Evolutionary conservation across 164 flowering plant genomes (phyloP).

Genomic region (Vitis rupestris): DNA sequence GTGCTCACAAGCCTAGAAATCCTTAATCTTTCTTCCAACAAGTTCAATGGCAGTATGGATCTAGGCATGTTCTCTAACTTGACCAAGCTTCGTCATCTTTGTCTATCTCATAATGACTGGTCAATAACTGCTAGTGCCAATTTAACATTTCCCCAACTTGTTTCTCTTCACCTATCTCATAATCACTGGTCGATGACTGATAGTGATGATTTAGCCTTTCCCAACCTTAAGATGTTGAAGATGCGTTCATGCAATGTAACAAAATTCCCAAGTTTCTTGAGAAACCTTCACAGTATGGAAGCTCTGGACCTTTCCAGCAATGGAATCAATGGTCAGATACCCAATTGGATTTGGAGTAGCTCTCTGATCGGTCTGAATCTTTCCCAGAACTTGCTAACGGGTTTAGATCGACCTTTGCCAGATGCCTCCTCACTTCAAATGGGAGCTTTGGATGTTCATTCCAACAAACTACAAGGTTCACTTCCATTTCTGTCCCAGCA

Average conservation of each 20-base stretch:
- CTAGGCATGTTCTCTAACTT: background rate
- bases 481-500: background rate
- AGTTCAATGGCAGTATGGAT: conserved; percentile 4
- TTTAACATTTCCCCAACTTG: too few species aligned
- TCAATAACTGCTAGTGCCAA: too few species aligned
- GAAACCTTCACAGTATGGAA: background rate
- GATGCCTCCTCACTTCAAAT: background rate
- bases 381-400: background rate
- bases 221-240: background rate
- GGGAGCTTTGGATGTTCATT: background rate
- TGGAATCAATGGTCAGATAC: background rate
- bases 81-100: background rate
- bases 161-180: too few species aligned
- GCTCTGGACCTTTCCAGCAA: conserved; percentile 10
- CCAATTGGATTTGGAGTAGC: background rate
- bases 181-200: background rate
- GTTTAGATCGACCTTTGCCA: background rate
- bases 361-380: background rate
- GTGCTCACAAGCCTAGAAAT: background rate
- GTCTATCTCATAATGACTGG: background rate
- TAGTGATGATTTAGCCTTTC: background rate
- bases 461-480: conserved; percentile 3
- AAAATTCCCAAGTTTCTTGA: conserved; percentile 7
- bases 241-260: conserved; percentile 8
- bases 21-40: background rate